Conservation (phyloP, 805 yeast genomes). For the Yarrowia sp. region DNA sequence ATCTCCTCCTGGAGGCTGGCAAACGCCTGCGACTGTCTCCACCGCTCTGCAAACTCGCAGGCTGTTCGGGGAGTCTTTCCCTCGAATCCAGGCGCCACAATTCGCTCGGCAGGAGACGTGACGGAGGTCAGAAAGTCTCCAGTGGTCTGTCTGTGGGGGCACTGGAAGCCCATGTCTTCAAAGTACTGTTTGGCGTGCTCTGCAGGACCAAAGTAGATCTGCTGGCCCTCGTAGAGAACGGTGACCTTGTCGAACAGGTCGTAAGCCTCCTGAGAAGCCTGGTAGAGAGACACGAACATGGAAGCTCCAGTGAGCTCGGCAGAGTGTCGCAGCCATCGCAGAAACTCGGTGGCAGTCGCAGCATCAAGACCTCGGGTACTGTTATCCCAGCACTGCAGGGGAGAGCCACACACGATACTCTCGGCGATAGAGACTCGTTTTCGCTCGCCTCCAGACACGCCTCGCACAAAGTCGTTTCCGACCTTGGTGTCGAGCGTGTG, state of each 20-base stretch:
- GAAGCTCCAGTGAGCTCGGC: conserved; percentile 63
- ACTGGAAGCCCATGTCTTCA: conserved; percentile 61
- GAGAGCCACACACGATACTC: conserved; percentile 55
- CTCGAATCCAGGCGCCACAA: conserved; percentile 55
- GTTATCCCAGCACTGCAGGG: conserved; percentile 69
- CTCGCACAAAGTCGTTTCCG: conserved; percentile 71
- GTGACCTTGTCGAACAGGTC: conserved; percentile 65
- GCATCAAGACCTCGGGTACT: conserved; percentile 76
- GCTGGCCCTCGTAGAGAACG: conserved; percentile 66
- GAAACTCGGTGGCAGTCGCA: conserved; percentile 73
- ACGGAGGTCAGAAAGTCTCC: conserved; percentile 65
- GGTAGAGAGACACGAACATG: conserved; percentile 70
- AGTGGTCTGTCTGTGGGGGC: conserved; percentile 65
- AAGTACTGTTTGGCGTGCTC: conserved; percentile 58
- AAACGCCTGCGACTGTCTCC: conserved; percentile 58
- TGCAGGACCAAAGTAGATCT: conserved; percentile 61
- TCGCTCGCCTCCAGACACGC: conserved; percentile 77
- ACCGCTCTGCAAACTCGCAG: conserved; percentile 59
- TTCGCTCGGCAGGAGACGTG: conserved; percentile 62
- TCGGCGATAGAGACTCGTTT: conserved; percentile 76
- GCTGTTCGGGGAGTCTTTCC: conserved; percentile 60
- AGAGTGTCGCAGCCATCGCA: conserved; percentile 63
- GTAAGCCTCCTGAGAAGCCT: conserved; percentile 70
- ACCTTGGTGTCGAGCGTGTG: conserved; percentile 69
- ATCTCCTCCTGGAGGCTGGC: conserved; percentile 53